Percentiles rank a stretch among this genome's conserved stretches.
Evolutionary conservation across 1,139 yeast genomes (phyloP).

Genomic region (Taiozyma sp.): DNA sequence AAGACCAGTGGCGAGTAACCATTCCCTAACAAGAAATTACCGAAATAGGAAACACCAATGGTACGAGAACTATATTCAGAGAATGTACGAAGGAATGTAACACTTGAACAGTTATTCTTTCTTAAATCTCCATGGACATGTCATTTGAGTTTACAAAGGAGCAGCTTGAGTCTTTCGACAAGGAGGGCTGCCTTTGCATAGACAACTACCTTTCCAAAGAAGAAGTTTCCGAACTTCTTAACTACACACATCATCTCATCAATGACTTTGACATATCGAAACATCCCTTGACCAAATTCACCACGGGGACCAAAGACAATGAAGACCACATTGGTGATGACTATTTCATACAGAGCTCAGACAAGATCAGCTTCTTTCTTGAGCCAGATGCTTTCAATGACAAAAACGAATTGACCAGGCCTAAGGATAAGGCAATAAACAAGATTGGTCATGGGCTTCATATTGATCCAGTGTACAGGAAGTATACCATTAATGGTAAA

Average conservation of each 20-base stretch:
- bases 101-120: neutral
- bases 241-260: constrained; percentile 41
- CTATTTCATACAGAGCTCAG: constrained; percentile 65
- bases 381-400: constrained; percentile 66
- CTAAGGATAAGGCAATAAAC: constrained; percentile 57
- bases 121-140: neutral
- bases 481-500: constrained; percentile 46
- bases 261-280: constrained; percentile 42
- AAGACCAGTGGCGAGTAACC: constrained; percentile 1
- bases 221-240: constrained; percentile 36
- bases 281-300: constrained; percentile 73
- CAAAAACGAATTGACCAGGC: constrained; percentile 36
- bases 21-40: neutral
- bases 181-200: constrained; percentile 60
- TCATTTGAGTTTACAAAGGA: constrained; percentile 20
- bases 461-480: constrained; percentile 39
- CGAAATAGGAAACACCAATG: neutral
- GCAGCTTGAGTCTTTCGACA: constrained; percentile 41
- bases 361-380: constrained; percentile 64
- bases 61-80: neutral
- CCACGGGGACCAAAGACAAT: constrained; percentile 43
- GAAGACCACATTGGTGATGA: constrained; percentile 68
- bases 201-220: constrained; percentile 44
- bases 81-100: neutral
- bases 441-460: constrained; percentile 81